Evolutionary conservation across 2,329 filamentous ascomycete genomes (phyloP).

Genomic region (Xylaria multiplex): DNA sequence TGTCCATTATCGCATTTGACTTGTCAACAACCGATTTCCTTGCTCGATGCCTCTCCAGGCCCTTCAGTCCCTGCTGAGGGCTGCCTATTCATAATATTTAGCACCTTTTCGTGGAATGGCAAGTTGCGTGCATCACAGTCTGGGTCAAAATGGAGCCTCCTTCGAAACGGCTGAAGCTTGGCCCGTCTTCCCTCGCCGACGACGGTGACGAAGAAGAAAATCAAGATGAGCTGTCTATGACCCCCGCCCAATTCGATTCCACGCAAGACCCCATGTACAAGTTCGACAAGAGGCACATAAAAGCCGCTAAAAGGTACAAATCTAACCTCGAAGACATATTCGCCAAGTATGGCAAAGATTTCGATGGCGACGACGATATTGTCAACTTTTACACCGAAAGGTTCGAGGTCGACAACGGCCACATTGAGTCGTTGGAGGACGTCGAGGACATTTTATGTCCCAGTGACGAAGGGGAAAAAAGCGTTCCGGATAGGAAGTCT

Average conservation of each 20-base stretch:
- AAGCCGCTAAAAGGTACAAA: slow-evolving; percentile 78
- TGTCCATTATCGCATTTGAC: background rate
- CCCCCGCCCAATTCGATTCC: slow-evolving; percentile 58
- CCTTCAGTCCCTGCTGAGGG: background rate
- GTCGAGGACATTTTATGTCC: slow-evolving; percentile 49
- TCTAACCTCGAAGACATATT: slow-evolving; percentile 90
- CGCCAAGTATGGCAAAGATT: slow-evolving; percentile 85
- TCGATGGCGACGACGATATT: slow-evolving; percentile 85
- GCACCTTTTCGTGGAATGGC: slow-evolving; percentile 10
- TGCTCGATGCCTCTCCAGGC: background rate
- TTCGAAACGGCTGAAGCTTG: slow-evolving; percentile 69
- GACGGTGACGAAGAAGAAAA: slow-evolving; percentile 56
- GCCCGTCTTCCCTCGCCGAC: slow-evolving; percentile 52
- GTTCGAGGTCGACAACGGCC: slow-evolving; percentile 91
- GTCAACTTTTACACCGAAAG: slow-evolving; percentile 85
- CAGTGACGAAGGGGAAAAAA: slow-evolving; percentile 53
- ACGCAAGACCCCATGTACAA: slow-evolving; percentile 64
- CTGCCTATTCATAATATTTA: background rate
- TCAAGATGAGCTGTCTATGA: slow-evolving; percentile 60
- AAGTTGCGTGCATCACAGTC: slow-evolving; percentile 7
- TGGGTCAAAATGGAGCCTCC: slow-evolving; percentile 63
- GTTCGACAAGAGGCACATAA: slow-evolving; percentile 69
- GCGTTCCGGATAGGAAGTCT: slow-evolving; percentile 47
- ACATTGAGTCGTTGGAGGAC: slow-evolving; percentile 67
- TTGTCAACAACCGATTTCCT: background rate